These are phyloP conservation scores for Kodamaea kakaduensis DNA, from an alignment of 805 yeast genomes.

Conservation along the genomic window DNA sequence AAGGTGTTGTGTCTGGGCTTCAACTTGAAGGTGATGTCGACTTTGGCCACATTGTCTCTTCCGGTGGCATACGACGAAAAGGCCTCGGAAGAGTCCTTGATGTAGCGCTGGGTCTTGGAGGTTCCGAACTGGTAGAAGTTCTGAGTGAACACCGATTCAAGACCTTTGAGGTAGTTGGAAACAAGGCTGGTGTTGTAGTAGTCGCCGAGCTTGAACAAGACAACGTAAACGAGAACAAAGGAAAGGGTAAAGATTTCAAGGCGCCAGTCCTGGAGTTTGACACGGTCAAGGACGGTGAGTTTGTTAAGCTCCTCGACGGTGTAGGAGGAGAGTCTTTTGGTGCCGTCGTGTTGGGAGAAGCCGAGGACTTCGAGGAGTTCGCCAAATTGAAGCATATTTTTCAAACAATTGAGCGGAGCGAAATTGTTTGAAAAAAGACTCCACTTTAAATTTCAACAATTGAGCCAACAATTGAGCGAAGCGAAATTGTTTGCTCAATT, in stretches of 20 bases:
- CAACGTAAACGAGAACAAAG: slow-evolving; percentile 46
- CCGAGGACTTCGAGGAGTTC: slow-evolving; percentile 6
- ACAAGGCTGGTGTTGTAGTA: slow-evolving; percentile 55
- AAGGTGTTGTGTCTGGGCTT: slow-evolving; percentile 78
- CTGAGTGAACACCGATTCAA: slow-evolving; percentile 49
- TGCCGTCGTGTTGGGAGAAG: not conserved
- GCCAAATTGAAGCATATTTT: slow-evolving; percentile 4
- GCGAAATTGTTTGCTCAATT: too few species aligned
- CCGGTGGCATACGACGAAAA: slow-evolving; percentile 84
- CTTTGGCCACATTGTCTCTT: slow-evolving; percentile 66
- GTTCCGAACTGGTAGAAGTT: slow-evolving; percentile 82
- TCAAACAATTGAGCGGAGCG: too few species aligned
- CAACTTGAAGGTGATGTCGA: slow-evolving; percentile 59
- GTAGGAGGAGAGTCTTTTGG: slow-evolving; percentile 20
- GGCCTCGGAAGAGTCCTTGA: slow-evolving; percentile 60
- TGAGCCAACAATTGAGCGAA: too few species aligned
- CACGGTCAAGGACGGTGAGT: slow-evolving; percentile 57
- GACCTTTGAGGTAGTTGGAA: slow-evolving; percentile 45
- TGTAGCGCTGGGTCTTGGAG: slow-evolving; percentile 32
- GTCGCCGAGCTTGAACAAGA: slow-evolving; percentile 57
- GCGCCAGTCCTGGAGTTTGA: slow-evolving; percentile 66
- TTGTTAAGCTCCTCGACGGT: slow-evolving; percentile 52
- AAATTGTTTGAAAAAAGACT: too few species aligned
- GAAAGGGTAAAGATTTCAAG: slow-evolving; percentile 59
- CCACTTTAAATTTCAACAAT: too few species aligned